A percentile compares a stretch with the other conserved stretches of the same genome.
Evolutionary conservation across 176 grass and related monocot species (phyloP).

Genomic region (Phoenix dactylifera): DNA sequence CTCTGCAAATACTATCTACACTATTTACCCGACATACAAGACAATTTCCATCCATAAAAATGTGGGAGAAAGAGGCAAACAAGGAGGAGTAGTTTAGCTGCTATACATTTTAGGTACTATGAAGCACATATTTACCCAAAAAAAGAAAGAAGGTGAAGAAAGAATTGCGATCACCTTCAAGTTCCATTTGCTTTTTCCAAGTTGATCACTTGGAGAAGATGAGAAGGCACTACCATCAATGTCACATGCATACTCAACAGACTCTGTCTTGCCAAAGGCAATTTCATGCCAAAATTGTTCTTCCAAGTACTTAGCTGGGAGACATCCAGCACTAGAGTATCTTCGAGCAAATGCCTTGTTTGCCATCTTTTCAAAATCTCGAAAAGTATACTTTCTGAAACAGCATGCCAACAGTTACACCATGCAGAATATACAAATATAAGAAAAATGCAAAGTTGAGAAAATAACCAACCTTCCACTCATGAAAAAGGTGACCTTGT

Average conservation of each 20-base stretch:
- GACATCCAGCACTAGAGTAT: slow-evolving; percentile 74
- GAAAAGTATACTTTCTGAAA: slow-evolving; percentile 91
- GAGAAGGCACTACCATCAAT: slow-evolving; percentile 99
- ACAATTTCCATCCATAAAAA: no score
- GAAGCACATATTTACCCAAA: no score
- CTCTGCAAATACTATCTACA: no score
- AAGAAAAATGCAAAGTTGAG: neutral
- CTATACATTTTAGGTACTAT: no score
- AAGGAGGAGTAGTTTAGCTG: no score
- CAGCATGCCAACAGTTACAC: slow-evolving; percentile 8
- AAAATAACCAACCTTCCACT: slow-evolving; percentile 69
- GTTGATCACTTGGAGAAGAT: slow-evolving; percentile 62
- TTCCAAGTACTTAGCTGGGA: slow-evolving; percentile 72
- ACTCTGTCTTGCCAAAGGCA: slow-evolving; percentile 85
- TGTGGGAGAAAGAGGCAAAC: no score
- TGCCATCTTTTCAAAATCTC: slow-evolving; percentile 94
- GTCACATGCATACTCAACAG: slow-evolving; percentile 97
- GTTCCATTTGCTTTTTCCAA: slow-evolving; percentile 93
- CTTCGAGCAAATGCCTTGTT: slow-evolving; percentile 84
- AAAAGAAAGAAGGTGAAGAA: no score
- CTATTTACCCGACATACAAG: no score
- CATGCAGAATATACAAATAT: neutral
- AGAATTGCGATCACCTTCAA: slow-evolving; percentile 51
- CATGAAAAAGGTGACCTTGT: slow-evolving; percentile 86
- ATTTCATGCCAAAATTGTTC: slow-evolving; percentile 99